Conservation (phyloP, 805 yeast genomes). For the Wickerhamomyces chaumierensis region DNA sequence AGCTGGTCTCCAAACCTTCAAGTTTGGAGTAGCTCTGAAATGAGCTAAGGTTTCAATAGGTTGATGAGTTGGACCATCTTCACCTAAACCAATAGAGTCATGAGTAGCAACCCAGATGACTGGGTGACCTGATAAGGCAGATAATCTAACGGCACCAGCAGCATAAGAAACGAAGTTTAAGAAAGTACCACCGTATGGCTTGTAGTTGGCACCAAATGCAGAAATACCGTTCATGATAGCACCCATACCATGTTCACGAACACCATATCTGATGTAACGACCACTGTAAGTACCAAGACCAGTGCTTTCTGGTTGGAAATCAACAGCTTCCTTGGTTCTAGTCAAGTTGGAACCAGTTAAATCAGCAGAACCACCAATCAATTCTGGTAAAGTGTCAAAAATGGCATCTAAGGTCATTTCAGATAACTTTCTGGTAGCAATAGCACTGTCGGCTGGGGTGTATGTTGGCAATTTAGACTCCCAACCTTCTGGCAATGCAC, state of each 20-base stretch:
- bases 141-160: slow-evolving; percentile 77
- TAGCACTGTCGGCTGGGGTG: slow-evolving; percentile 66
- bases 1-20: slow-evolving; percentile 86
- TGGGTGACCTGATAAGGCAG: slow-evolving; percentile 77
- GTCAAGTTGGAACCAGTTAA: slow-evolving; percentile 95
- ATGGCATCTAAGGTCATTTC: slow-evolving; percentile 64
- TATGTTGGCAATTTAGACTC: slow-evolving; percentile 65
- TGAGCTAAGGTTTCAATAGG: slow-evolving; percentile 85
- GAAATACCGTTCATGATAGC: slow-evolving; percentile 96
- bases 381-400: slow-evolving; percentile 64
- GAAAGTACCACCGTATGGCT: slow-evolving; percentile 95
- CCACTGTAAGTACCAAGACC: slow-evolving; percentile 82
- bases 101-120: slow-evolving; percentile 83
- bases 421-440: slow-evolving; percentile 91
- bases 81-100: slow-evolving; percentile 86
- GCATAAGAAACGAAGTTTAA: slow-evolving; percentile 83
- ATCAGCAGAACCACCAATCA: slow-evolving; percentile 97
- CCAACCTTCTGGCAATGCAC: slow-evolving; percentile 80
- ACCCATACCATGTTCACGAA: slow-evolving; percentile 99
- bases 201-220: slow-evolving; percentile 79
- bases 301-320: slow-evolving; percentile 83
- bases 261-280: slow-evolving; percentile 95
- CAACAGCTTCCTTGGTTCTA: slow-evolving; percentile 70
- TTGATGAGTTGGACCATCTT: slow-evolving; percentile 91
- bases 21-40: slow-evolving; percentile 75